phyloP scores from a whole-genome alignment of 169 alveolate species.

The Babesia ovis region DNA sequence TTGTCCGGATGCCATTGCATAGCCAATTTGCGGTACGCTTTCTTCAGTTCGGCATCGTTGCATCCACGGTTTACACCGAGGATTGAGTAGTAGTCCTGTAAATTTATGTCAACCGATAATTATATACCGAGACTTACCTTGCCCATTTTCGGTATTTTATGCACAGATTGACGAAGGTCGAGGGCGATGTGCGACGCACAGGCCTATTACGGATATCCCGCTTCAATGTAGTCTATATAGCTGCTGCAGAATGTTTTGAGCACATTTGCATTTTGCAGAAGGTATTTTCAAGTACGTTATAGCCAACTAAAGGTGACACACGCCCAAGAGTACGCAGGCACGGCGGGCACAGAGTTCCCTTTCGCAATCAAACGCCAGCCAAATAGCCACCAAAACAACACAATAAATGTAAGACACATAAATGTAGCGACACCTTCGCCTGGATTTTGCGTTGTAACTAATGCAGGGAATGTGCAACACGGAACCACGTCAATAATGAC shows the following conservation, averaged over 20 bases:
- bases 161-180: neutral
- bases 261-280: slow-evolving; percentile 9
- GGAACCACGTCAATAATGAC: neutral
- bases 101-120: neutral
- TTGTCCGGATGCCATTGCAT: slow-evolving; percentile 94
- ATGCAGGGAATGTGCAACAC: neutral
- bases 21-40: slow-evolving; percentile 90
- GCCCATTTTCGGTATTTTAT: slow-evolving; percentile 47
- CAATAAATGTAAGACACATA: neutral
- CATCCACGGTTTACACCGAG: slow-evolving; percentile 77
- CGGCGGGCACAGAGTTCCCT: slow-evolving; percentile 14
- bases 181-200: slow-evolving; percentile 13
- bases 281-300: neutral
- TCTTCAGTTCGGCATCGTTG: slow-evolving; percentile 86
- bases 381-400: neutral
- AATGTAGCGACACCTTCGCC: neutral
- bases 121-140: slow-evolving; percentile 17
- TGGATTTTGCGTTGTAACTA: neutral
- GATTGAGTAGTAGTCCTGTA: slow-evolving; percentile 74
- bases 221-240: neutral
- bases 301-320: neutral
- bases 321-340: slow-evolving; percentile 26
- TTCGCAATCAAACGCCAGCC: neutral
- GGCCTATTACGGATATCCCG: neutral
- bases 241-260: neutral